Conservation (phyloP, 2,329 filamentous ascomycete species). For the Colletotrichum nymphaeae region DNA sequence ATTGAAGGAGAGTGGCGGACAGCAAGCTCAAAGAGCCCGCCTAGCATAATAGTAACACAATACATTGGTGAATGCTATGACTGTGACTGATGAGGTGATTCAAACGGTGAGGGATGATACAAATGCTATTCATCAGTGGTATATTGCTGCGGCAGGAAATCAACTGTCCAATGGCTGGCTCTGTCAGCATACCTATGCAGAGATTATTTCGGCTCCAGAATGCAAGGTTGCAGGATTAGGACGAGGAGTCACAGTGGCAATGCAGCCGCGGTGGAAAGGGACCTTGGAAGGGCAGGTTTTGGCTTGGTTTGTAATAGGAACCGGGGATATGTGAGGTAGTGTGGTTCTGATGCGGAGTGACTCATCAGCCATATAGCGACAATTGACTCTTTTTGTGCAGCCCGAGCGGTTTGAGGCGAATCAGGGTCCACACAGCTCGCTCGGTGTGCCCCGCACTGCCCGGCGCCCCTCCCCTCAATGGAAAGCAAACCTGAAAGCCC, state of each 20-base stretch:
- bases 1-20: background rate
- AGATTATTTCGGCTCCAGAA: slow-evolving; percentile 2
- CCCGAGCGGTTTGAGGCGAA: slow-evolving; percentile 12
- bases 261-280: slow-evolving; percentile 6
- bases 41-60: background rate
- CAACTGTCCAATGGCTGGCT: slow-evolving; percentile 2
- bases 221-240: background rate
- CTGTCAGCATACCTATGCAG: background rate
- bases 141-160: background rate
- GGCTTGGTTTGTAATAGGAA: slow-evolving; percentile 9
- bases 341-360: slow-evolving; percentile 20
- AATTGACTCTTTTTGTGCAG: slow-evolving; percentile 11
- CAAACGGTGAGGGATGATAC: background rate
- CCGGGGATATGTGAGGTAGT: background rate
- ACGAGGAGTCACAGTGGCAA: slow-evolving; percentile 28
- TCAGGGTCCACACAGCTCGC: slow-evolving; percentile 24
- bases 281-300: background rate
- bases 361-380: slow-evolving; percentile 28
- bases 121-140: background rate
- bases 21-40: background rate
- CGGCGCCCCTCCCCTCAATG: slow-evolving; percentile 1
- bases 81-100: background rate
- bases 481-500: background rate
- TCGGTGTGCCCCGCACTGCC: slow-evolving; percentile 27
- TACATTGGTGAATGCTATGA: background rate